Conservation (phyloP, 2,329 filamentous ascomycete species). For the Talaromyces sp. region DNA sequence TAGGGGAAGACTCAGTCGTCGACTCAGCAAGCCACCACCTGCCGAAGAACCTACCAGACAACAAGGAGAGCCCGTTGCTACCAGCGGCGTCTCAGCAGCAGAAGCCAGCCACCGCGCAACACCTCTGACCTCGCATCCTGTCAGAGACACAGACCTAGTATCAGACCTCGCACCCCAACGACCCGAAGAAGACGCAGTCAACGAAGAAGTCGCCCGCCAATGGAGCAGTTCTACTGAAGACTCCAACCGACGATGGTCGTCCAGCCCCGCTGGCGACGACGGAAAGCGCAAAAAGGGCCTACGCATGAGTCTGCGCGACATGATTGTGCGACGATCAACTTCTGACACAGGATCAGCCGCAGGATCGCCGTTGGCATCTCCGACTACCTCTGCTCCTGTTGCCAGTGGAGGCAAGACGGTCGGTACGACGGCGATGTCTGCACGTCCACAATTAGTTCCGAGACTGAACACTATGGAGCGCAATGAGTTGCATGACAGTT, state of each 20-base stretch:
- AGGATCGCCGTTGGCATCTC: conserved; percentile 12
- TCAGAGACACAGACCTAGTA: conserved; percentile 25
- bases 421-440: conserved; percentile 19
- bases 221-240: conserved; percentile 19
- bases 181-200: not conserved
- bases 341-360: conserved; percentile 24
- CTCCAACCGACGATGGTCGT: not conserved
- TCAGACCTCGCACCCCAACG: conserved; percentile 6
- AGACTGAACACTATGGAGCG: conserved; percentile 22
- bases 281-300: conserved; percentile 24
- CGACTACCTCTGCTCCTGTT: conserved; percentile 7
- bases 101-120: conserved; percentile 1
- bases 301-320: conserved; percentile 28
- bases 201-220: conserved; percentile 17
- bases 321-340: conserved; percentile 23
- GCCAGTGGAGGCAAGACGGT: conserved; percentile 6
- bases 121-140: conserved; percentile 31
- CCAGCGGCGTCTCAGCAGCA: not conserved
- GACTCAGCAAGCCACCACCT: conserved; percentile 25
- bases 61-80: not conserved
- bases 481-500: conserved; percentile 29
- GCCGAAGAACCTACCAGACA: conserved; percentile 20
- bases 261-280: conserved; percentile 12
- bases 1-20: conserved; percentile 30
- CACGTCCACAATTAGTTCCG: conserved; percentile 15